Evolutionary conservation across 2,329 filamentous ascomycete genomes (phyloP).

Genomic region (Diaporthe nobilis): DNA sequence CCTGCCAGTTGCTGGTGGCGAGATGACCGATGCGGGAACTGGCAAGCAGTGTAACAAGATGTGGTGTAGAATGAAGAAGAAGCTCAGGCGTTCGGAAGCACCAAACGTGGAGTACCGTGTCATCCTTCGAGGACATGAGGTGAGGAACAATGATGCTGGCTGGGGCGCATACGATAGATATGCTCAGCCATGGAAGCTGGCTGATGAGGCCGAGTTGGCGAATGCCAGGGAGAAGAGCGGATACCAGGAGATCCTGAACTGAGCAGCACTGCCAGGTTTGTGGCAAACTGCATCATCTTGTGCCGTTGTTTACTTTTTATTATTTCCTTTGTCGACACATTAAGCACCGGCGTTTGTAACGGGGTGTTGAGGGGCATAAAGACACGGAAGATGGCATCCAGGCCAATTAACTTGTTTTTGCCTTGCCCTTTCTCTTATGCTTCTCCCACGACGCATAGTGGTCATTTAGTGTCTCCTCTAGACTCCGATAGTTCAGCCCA

Average conservation of each 20-base stretch:
- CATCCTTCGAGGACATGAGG: slow-evolving; percentile 43
- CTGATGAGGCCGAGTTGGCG: slow-evolving; percentile 39
- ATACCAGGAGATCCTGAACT: slow-evolving; percentile 13
- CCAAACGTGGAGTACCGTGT: slow-evolving; percentile 44
- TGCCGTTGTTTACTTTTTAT: not conserved
- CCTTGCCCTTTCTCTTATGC: not conserved
- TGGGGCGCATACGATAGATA: slow-evolving; percentile 45
- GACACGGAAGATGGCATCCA: not conserved
- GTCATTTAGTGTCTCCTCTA: slow-evolving; percentile 36
- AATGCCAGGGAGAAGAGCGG: slow-evolving; percentile 22
- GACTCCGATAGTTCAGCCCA: slow-evolving; percentile 22
- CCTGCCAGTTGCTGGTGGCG: slow-evolving; percentile 40
- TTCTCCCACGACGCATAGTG: slow-evolving; percentile 35
- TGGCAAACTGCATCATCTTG: not conserved
- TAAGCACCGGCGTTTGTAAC: not conserved
- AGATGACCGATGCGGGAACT: slow-evolving; percentile 41
- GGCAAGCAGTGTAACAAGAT: not conserved
- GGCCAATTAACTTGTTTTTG: not conserved
- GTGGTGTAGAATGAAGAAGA: not conserved
- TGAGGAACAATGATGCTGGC: slow-evolving; percentile 40
- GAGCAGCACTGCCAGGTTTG: not conserved
- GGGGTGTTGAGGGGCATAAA: too few species aligned
- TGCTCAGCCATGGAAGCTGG: slow-evolving; percentile 41
- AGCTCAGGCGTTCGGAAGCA: slow-evolving; percentile 12
- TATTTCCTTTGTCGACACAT: not conserved